phyloP scores from a whole-genome alignment of 1,139 yeast species.

The Scheffersomyces stambukii region DNA sequence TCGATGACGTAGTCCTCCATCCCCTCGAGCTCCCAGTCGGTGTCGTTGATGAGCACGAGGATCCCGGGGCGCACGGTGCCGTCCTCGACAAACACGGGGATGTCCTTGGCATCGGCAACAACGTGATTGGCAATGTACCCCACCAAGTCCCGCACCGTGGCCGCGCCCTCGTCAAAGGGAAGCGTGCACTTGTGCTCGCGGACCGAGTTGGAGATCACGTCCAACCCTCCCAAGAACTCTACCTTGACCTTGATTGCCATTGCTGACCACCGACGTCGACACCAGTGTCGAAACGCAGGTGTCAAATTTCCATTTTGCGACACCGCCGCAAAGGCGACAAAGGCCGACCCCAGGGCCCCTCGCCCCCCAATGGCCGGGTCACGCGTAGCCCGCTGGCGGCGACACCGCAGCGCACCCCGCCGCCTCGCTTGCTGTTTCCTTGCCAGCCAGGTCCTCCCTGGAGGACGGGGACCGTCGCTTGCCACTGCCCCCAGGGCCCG shows the following conservation, averaged over 20 bases:
- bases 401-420: too few species aligned
- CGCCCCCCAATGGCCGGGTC: too few species aligned
- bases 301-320: too few species aligned
- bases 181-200: conserved; percentile 45
- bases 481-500: too few species aligned
- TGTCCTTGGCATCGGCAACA: conserved; percentile 58
- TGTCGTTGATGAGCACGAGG: conserved; percentile 83
- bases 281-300: too few species aligned
- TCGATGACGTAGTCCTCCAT: conserved; percentile 76
- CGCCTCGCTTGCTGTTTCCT: too few species aligned
- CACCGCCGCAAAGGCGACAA: too few species aligned
- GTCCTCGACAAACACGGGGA: conserved; percentile 76
- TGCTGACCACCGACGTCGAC: too few species aligned
- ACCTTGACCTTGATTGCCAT: conserved; percentile 33
- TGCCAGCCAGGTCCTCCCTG: too few species aligned
- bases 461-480: too few species aligned
- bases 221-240: conserved; percentile 65
- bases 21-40: conserved; percentile 97
- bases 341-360: too few species aligned
- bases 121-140: conserved; percentile 50
- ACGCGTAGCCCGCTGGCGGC: too few species aligned
- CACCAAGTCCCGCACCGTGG: conserved; percentile 56
- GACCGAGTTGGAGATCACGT: conserved; percentile 54
- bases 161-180: conserved; percentile 38
- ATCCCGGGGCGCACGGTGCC: conserved; percentile 86